Evolutionary conservation across 2,329 filamentous ascomycete genomes (phyloP), one percentile per base, ranked within the genome.

Genomic region (Ophiostoma piceae): DNA sequence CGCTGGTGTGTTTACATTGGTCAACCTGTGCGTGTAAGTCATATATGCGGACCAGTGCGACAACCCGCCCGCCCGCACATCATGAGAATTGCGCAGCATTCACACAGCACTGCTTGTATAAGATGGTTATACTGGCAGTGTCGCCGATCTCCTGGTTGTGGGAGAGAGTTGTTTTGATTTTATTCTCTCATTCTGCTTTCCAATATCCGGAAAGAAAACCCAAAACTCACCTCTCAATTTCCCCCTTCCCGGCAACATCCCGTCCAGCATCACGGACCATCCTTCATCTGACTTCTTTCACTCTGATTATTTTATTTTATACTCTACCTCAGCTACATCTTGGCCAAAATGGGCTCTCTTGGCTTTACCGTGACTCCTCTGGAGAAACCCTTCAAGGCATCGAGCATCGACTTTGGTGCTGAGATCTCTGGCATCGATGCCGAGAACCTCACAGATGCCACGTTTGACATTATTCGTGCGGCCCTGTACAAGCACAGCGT

Each of bases 401-500:
- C 71, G 1, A 14, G 41, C 16, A 67, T 88, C 71, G 81, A 88
- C 74, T 89, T 91, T 69, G 89, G 89, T 1, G 88, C 86, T 5
- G 76, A 84, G 41, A 80, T 90, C 72, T 79, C 81, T 35, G 84
- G 87, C 62, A 79, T 84, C 51, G 82, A 90, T 74, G 78, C 90
- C 41, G 86, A 90, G 74, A 84, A 85, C 66, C 77, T 91, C 43
- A 84, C 81, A 67, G 88, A 91, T 73, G 81, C 81, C 72, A 86
- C 90, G 73, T 92, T 92, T 75, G 79, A 83, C 11, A 77, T 83
- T 19, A 87, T 93, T 74, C 85, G 84, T 70, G 78, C 86, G 19
- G 86, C 89, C 0, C 84, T 93, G 4, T 92, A 90, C 81, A 83
- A 80, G 14, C 80, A 90, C 75, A 88, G 90, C 71, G 85, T 93